A percentile compares a stretch with the other conserved stretches of the same genome.
phyloP scores from a whole-genome alignment of 2,329 filamentous ascomycete species.

The Ceratocystis albifundus region DNA sequence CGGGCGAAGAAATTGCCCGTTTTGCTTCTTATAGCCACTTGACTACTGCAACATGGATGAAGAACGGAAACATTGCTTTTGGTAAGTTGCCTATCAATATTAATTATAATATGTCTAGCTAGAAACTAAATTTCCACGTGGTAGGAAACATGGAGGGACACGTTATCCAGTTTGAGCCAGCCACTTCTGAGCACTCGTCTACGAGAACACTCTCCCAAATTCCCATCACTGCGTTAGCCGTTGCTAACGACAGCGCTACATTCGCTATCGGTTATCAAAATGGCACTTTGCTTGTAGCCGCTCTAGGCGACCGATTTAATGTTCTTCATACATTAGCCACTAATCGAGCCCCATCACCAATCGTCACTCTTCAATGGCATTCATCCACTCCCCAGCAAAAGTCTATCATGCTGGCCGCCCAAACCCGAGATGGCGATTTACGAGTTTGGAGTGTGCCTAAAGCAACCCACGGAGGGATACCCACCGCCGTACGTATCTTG shows the following conservation, averaged over 20 bases:
- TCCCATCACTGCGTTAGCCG: slow-evolving; percentile 85
- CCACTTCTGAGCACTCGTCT: slow-evolving; percentile 84
- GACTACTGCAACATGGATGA: slow-evolving; percentile 84
- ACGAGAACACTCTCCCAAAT: slow-evolving; percentile 83
- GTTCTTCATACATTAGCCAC: slow-evolving; percentile 88
- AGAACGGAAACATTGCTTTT: slow-evolving; percentile 92
- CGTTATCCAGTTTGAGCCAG: slow-evolving; percentile 86
- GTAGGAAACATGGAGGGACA: slow-evolving; percentile 88
- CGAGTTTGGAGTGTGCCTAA: slow-evolving; percentile 96
- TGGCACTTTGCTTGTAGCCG: slow-evolving; percentile 82
- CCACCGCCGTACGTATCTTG: slow-evolving; percentile 78
- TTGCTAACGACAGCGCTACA: slow-evolving; percentile 77
- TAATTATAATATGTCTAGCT: not conserved
- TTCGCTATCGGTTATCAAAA: slow-evolving; percentile 98
- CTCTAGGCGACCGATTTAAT: slow-evolving; percentile 80
- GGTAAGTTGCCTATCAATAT: slow-evolving; percentile 45
- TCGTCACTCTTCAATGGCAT: slow-evolving; percentile 85
- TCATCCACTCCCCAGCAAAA: slow-evolving; percentile 91
- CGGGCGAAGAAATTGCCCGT: slow-evolving; percentile 78
- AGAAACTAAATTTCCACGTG: slow-evolving; percentile 25
- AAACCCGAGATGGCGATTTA: slow-evolving; percentile 82
- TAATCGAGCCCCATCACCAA: slow-evolving; percentile 70
- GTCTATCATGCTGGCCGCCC: slow-evolving; percentile 92
- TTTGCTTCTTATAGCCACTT: slow-evolving; percentile 86
- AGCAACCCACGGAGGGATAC: slow-evolving; percentile 57